Evolutionary conservation across 2,329 filamentous ascomycete species (phyloP).

Genomic region (Fusarium coicis): DNA sequence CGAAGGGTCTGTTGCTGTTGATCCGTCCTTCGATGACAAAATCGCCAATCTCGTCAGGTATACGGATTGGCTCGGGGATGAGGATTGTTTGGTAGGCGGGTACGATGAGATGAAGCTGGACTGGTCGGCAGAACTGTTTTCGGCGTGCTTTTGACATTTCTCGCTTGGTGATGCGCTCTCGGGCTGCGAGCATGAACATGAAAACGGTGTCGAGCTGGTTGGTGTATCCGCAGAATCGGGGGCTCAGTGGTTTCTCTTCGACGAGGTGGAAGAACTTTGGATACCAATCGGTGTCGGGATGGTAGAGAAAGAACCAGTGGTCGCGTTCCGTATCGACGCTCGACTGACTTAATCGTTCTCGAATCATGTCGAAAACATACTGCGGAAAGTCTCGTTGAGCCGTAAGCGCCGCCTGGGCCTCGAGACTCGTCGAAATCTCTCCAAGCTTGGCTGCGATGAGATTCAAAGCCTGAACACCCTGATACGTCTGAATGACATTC

Average conservation of each 20-base stretch:
- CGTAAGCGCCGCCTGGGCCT: constrained; percentile 50
- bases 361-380: constrained; percentile 51
- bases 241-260: constrained; percentile 47
- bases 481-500: constrained; percentile 51
- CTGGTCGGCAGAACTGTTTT: constrained; percentile 33
- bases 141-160: constrained; percentile 41
- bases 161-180: constrained; percentile 41
- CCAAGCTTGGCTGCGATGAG: constrained; percentile 50
- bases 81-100: constrained; percentile 54
- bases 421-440: constrained; percentile 47
- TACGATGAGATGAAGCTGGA: constrained; percentile 52
- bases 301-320: constrained; percentile 55
- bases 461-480: constrained; percentile 50
- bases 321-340: constrained; percentile 44
- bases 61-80: constrained; percentile 49
- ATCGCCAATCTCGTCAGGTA: constrained; percentile 52
- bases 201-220: constrained; percentile 55
- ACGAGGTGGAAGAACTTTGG: constrained; percentile 53
- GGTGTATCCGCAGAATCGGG: constrained; percentile 53
- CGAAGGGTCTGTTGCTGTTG: constrained; percentile 52
- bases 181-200: constrained; percentile 53
- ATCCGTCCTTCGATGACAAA: constrained; percentile 53
- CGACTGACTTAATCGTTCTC: constrained; percentile 50
- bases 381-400: constrained; percentile 52
- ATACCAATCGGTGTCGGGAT: constrained; percentile 56